Evolutionary conservation across 257 asterid species (phyloP).

Genomic region (Capsicum chinense): DNA sequence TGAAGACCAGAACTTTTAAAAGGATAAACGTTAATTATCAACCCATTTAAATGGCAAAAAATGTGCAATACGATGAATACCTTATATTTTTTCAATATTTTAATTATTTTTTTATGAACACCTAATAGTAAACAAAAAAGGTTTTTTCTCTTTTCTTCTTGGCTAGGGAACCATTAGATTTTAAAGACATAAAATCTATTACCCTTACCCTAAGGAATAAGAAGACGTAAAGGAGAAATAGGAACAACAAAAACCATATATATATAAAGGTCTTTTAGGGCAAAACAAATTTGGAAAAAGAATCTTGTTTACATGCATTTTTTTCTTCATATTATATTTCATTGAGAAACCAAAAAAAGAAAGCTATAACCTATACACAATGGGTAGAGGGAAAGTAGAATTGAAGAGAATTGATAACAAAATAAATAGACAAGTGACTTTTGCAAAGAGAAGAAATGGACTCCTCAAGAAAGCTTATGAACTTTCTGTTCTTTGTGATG

Average conservation of each 20-base stretch:
- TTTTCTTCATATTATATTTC: conserved; percentile 20
- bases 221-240: not conserved
- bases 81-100: too few relatives aligned
- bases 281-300: conserved; percentile 33
- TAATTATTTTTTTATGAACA: too few relatives aligned
- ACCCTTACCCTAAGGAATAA: conserved; percentile 30
- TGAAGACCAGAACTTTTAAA: too few relatives aligned
- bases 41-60: too few relatives aligned
- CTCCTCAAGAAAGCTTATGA: too few relatives aligned
- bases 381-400: conserved; percentile 84
- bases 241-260: not conserved
- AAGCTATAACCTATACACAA: conserved; percentile 20
- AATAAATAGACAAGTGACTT: conserved; percentile 47
- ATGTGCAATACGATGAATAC: too few relatives aligned
- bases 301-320: not conserved
- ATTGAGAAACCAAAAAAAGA: not conserved
- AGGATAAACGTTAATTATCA: too few relatives aligned
- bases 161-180: conserved; percentile 3
- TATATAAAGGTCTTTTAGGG: conserved; percentile 29
- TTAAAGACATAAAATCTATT: conserved; percentile 2
- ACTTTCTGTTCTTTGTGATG: too few relatives aligned
- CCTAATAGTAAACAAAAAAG: not conserved
- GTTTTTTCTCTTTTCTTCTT: not conserved
- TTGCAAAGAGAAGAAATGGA: too few relatives aligned
- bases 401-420: conserved; percentile 75